A percentile compares a stretch with the other conserved stretches of the same genome.
These are phyloP conservation scores for Alternaria tenuissima DNA, from an alignment of 2,329 filamentous ascomycete genomes.

Conservation along the genomic window DNA sequence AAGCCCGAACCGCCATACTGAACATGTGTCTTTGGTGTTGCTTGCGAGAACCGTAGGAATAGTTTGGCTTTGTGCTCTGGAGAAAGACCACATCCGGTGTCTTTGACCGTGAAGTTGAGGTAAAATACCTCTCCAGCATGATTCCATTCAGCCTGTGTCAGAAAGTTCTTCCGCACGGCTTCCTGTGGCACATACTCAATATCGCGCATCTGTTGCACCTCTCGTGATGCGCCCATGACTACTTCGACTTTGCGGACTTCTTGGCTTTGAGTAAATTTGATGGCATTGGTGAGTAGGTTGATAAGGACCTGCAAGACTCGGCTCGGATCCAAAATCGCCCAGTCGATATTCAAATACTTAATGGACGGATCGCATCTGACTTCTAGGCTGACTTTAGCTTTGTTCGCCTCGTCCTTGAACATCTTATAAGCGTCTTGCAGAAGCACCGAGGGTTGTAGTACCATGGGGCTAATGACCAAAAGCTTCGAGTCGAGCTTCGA, in stretches of 20 bases:
- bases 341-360: constrained; percentile 19
- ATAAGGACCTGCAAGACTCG: constrained; percentile 37
- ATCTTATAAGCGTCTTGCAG: constrained; percentile 32
- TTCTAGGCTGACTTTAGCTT: constrained; percentile 18
- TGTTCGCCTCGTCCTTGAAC: constrained; percentile 32
- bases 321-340: constrained; percentile 23
- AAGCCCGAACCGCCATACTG: constrained; percentile 35
- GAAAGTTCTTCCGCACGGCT: constrained; percentile 4
- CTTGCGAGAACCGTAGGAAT: constrained; percentile 39
- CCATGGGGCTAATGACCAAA: constrained; percentile 28
- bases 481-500: constrained; percentile 34
- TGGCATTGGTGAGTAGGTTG: constrained; percentile 44
- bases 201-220: constrained; percentile 1
- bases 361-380: constrained; percentile 22
- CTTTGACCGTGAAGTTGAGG: constrained; percentile 13
- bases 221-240: constrained; percentile 12
- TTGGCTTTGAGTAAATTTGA: constrained; percentile 40
- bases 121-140: constrained; percentile 17
- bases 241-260: constrained; percentile 12
- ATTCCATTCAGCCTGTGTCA: constrained; percentile 6
- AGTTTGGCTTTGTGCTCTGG: constrained; percentile 21
- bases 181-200: constrained; percentile 17
- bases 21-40: constrained; percentile 34
- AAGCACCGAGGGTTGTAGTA: constrained; percentile 22
- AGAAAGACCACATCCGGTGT: constrained; percentile 18